A percentile compares a stretch with the other conserved stretches of the same genome.
These are phyloP conservation scores for Melastoma malabathricum DNA, from an alignment of 345 rosid species.

Conservation along the genomic window DNA sequence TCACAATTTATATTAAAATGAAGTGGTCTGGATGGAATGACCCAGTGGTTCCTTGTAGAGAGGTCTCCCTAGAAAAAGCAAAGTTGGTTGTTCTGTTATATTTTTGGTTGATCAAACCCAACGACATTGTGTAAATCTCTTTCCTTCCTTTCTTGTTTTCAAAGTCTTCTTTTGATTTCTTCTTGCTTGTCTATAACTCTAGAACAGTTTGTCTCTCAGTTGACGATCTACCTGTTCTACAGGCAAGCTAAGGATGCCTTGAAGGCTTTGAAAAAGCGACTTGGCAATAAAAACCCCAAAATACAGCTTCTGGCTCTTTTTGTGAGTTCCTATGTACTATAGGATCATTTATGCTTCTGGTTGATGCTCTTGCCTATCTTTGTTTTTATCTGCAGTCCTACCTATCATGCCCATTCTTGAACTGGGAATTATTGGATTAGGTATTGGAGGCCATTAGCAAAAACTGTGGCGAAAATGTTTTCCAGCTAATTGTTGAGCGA, in stretches of 20 bases:
- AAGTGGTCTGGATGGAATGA: no score
- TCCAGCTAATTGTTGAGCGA: slow-evolving; percentile 81
- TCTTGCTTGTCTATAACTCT: background rate
- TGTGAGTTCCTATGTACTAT: slow-evolving; percentile 31
- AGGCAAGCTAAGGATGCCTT: slow-evolving; percentile 93
- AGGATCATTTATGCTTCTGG: no score
- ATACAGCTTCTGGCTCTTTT: slow-evolving; percentile 81
- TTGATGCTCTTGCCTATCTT: background rate
- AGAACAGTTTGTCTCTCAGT: background rate
- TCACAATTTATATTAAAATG: no score
- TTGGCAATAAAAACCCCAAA: slow-evolving; percentile 75
- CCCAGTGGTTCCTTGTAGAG: no score
- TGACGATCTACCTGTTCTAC: slow-evolving; percentile 5
- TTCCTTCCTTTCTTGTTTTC: background rate
- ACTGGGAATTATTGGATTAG: slow-evolving; percentile 14
- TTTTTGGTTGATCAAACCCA: no score
- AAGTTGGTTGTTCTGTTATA: no score
- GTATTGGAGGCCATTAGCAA: slow-evolving; percentile 90
- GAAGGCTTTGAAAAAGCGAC: slow-evolving; percentile 83
- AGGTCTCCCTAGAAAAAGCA: no score
- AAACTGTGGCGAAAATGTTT: slow-evolving; percentile 79
- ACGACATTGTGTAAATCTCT: no score
- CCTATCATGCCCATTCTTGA: no score
- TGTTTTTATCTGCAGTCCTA: background rate
- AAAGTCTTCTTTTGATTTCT: background rate